A percentile compares a stretch with the other conserved stretches of the same genome.
Conservation (phyloP, 1,139 yeast genomes). For the Blastobotrys serpentis region DNA sequence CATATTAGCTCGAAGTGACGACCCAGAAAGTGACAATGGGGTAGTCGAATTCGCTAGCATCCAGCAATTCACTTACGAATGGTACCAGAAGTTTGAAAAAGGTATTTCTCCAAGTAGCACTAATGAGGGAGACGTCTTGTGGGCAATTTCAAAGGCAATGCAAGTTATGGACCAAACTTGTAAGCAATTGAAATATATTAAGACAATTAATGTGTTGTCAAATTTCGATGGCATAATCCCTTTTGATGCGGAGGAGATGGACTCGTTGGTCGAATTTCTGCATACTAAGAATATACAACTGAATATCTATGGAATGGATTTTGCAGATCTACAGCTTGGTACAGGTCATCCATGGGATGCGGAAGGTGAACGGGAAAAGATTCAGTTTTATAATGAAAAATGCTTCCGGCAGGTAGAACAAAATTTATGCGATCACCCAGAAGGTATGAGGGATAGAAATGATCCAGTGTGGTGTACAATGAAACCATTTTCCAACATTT, state of each 20-base stretch:
- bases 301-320: constrained; percentile 39
- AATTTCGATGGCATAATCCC: constrained; percentile 29
- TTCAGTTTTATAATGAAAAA: constrained; percentile 5
- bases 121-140: constrained; percentile 34
- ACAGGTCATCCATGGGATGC: constrained; percentile 15
- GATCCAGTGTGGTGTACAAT: constrained; percentile 19
- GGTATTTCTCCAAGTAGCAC: constrained; percentile 31
- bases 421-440: constrained; percentile 25
- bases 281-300: constrained; percentile 25
- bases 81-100: constrained; percentile 30
- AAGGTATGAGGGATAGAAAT: constrained; percentile 39
- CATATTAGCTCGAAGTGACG: constrained; percentile 43
- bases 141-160: constrained; percentile 38
- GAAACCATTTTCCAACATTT: constrained; percentile 21
- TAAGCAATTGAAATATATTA: constrained; percentile 37
- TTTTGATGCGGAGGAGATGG: constrained; percentile 10
- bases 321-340: constrained; percentile 25
- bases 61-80: constrained; percentile 31
- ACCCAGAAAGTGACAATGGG: constrained; percentile 19
- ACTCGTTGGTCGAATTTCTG: constrained; percentile 21
- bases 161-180: constrained; percentile 37
- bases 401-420: constrained; percentile 3
- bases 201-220: constrained; percentile 49
- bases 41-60: constrained; percentile 18
- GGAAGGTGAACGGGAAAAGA: constrained; percentile 26